A percentile compares a stretch with the other conserved stretches of the same genome.
phyloP scores from a whole-genome alignment of 192 early-diverging fungal genomes.

The Backusella morwellensis region DNA sequence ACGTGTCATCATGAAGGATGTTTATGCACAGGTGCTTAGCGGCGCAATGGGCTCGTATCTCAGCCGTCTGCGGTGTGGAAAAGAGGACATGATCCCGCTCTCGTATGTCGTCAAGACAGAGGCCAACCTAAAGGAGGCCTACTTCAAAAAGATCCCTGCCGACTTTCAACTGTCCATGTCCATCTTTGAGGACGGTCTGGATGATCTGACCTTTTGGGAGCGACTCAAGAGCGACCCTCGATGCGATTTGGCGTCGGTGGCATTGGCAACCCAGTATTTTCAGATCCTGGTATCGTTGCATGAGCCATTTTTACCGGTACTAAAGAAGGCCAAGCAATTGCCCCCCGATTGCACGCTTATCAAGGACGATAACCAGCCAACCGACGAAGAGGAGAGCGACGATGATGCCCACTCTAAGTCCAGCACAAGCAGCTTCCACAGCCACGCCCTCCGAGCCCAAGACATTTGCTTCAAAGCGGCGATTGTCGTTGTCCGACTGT shows the following conservation, averaged over 20 bases:
- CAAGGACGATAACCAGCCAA: neutral
- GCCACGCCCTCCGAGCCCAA: constrained; percentile 15
- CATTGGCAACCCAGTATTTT: constrained; percentile 8
- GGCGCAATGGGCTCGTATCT: neutral
- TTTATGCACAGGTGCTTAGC: neutral
- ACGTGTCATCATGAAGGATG: neutral
- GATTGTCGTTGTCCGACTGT: constrained; percentile 7
- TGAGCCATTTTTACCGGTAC: constrained; percentile 16
- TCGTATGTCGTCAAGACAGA: neutral
- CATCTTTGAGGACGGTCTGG: constrained; percentile 16
- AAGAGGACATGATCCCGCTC: constrained; percentile 11
- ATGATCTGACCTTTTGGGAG: neutral
- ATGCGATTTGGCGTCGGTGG: constrained; percentile 11
- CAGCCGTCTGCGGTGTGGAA: neutral
- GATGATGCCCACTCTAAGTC: neutral
- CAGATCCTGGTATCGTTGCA: neutral
- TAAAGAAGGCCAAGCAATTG: neutral
- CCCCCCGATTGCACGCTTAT: neutral
- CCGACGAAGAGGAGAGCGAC: neutral
- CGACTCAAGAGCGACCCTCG: neutral
- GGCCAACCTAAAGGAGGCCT: constrained; percentile 2
- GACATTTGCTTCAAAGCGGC: constrained; percentile 10
- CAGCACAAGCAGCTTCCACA: neutral
- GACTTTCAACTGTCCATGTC: constrained; percentile 11
- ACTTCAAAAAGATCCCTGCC: constrained; percentile 1